Conservation (phyloP, 768 basidiomycete genomes). For the Fibroporia radiculosa region DNA sequence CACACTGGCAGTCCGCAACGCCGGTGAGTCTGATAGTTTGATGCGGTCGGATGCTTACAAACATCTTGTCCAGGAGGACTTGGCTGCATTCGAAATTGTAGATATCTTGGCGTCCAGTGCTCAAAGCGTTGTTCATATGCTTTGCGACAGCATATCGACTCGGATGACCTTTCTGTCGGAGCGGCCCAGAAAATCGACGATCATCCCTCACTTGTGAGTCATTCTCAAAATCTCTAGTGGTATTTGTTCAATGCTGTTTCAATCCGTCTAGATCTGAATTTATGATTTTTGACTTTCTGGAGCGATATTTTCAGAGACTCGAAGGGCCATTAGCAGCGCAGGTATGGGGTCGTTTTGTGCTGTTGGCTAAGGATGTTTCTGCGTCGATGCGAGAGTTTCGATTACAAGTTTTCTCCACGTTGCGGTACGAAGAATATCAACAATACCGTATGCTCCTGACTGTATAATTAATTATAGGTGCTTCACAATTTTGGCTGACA, state of each 20-base stretch:
- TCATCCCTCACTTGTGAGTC: slow-evolving; percentile 60
- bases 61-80: slow-evolving; percentile 12
- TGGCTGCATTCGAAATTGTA: slow-evolving; percentile 70
- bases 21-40: slow-evolving; percentile 28
- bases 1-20: slow-evolving; percentile 67
- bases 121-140: slow-evolving; percentile 80
- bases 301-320: slow-evolving; percentile 72
- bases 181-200: slow-evolving; percentile 45
- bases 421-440: slow-evolving; percentile 43
- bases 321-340: slow-evolving; percentile 92
- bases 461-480: slow-evolving; percentile 38
- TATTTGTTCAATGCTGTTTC: background rate
- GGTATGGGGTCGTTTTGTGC: slow-evolving; percentile 78
- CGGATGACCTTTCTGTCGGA: slow-evolving; percentile 53
- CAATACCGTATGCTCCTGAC: background rate
- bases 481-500: slow-evolving; percentile 70
- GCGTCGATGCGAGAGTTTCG: slow-evolving; percentile 61
- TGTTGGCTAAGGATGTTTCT: slow-evolving; percentile 73
- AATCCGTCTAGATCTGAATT: slow-evolving; percentile 47
- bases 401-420: slow-evolving; percentile 57
- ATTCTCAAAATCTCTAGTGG: background rate
- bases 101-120: slow-evolving; percentile 80
- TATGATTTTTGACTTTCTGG: slow-evolving; percentile 78
- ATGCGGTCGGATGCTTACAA: background rate
- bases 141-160: slow-evolving; percentile 72